A percentile compares a stretch with the other conserved stretches of the same genome.
Conservation (phyloP, 306 rosid species). For the Ormosia semicastrata region DNA sequence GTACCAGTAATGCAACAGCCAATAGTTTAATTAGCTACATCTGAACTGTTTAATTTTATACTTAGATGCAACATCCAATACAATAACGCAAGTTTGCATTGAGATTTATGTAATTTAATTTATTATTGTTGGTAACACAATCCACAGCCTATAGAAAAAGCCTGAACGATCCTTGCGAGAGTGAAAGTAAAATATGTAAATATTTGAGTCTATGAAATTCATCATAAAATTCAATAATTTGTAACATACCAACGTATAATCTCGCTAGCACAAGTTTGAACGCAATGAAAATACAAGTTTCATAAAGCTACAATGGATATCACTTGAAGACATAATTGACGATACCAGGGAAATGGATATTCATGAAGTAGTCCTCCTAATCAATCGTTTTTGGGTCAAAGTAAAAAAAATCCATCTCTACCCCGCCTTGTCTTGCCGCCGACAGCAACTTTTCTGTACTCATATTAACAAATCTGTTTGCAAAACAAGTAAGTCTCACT, state of each 20-base stretch:
- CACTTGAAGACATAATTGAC: slow-evolving; percentile 57
- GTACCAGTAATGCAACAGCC: too few species aligned
- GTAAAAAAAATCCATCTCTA: slow-evolving; percentile 54
- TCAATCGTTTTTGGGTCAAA: slow-evolving; percentile 61
- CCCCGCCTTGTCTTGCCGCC: slow-evolving; percentile 37
- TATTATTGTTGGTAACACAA: background rate
- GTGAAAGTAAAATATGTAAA: background rate
- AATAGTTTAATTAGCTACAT: too few species aligned
- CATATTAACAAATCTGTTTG: slow-evolving; percentile 64
- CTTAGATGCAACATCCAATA: too few species aligned
- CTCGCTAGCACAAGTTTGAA: background rate
- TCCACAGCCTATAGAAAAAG: background rate
- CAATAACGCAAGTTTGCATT: too few species aligned
- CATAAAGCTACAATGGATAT: background rate
- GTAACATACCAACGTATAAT: background rate
- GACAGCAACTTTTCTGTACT: slow-evolving; percentile 57
- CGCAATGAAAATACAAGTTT: background rate
- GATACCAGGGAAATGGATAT: slow-evolving; percentile 55
- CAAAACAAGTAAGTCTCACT: background rate
- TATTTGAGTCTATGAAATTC: background rate
- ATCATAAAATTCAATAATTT: background rate
- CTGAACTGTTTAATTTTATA: too few species aligned
- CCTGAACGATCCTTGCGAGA: background rate
- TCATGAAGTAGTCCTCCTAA: slow-evolving; percentile 76
- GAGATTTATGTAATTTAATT: background rate